Base-by-base conservation (phyloP, 2,329 filamentous ascomycete species). In the Xylariaceae sp. region DNA sequence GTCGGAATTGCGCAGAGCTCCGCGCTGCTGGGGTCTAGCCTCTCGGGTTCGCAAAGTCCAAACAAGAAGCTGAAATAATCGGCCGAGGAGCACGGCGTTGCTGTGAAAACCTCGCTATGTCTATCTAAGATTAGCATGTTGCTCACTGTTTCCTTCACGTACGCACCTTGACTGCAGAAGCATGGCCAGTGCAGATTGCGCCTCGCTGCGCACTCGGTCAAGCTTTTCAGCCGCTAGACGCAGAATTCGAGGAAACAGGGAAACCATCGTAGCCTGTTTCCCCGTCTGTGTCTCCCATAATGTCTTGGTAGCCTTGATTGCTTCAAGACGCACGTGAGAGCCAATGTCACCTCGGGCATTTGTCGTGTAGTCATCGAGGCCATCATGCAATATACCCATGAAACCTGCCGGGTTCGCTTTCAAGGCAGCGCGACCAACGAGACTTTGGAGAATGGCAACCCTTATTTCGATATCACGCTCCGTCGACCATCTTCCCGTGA, bases 341-440 rank as follows among this genome's bases (percentile, higher is more conserved):
- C 92, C 92, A 31, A 96, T 73, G 51, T 98, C 92, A 12, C 92
- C 92, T 36, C 88, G 72, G 11, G 89, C 80, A 45, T 86, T 90
- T 3, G 86, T 89, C 0, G 86, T 94, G 52, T 96, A 96, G 54
- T 98, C 89, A 44, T 90, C 82, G 18, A 98, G 60, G 0, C 80
- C 77, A 25, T 72, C 70, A 1, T 58, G 51, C 7, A 82, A 56
- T 2, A 77, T 42, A 0, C 50, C 46, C 2, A 72, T 39, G 37
- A 77, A 70, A 3, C 50, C 46, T 5, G 46, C 42, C 3, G 61
- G 53, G 26, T 63, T 59, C 18, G 63, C 51, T 23, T 49, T 55
- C 4, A 77, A 53, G 4, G 72, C 52, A 5, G 58, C 58, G 36
- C 66, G 70, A 21, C 60, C 60, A 2, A 64, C 57, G 18, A 81